These are phyloP conservation scores for Ascochyta koolunga DNA, from an alignment of 2,329 filamentous ascomycete genomes.

Conservation along the genomic window DNA sequence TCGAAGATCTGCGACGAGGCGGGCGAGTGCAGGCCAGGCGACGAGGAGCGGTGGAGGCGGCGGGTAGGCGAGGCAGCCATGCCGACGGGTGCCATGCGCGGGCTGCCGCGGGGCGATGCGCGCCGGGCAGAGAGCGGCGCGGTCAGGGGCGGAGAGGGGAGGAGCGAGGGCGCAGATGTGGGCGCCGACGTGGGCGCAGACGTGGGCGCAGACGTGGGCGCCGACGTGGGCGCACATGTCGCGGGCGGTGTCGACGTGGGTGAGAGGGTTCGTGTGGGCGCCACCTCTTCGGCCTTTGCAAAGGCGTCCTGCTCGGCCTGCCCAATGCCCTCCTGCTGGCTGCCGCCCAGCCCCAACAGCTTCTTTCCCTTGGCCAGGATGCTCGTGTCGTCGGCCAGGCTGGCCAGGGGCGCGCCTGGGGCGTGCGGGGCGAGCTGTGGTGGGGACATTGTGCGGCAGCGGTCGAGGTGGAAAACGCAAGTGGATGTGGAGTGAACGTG, in stretches of 20 bases:
- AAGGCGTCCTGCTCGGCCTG: slow-evolving; percentile 19
- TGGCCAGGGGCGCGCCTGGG: slow-evolving; percentile 11
- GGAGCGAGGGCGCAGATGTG: slow-evolving; percentile 28
- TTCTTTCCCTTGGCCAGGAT: slow-evolving; percentile 46
- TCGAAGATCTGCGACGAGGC: slow-evolving; percentile 84
- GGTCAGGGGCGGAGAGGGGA: slow-evolving; percentile 42
- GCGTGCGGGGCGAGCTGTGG: slow-evolving; percentile 3
- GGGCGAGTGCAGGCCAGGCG: slow-evolving; percentile 79
- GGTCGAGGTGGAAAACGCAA: background rate
- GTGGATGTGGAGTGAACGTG: background rate
- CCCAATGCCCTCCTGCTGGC: slow-evolving; percentile 38
- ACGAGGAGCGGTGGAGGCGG: slow-evolving; percentile 67
- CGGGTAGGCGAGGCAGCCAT: slow-evolving; percentile 65
- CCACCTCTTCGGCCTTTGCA: slow-evolving; percentile 15
- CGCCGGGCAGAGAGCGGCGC: slow-evolving; percentile 35
- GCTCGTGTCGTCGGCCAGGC: slow-evolving; percentile 1
- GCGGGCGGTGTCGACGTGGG: slow-evolving; percentile 17
- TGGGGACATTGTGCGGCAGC: slow-evolving; percentile 7
- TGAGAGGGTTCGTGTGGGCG: slow-evolving; percentile 15
- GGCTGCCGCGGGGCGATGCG: slow-evolving; percentile 45
- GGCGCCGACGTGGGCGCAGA: slow-evolving; percentile 19
- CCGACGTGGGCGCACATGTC: background rate
- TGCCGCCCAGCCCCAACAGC: slow-evolving; percentile 43
- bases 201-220: slow-evolving; percentile 12
- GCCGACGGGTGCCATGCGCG: slow-evolving; percentile 42